phyloP scores from a whole-genome alignment of 768 basidiomycete species.

The Kwoniella sp. region DNA sequence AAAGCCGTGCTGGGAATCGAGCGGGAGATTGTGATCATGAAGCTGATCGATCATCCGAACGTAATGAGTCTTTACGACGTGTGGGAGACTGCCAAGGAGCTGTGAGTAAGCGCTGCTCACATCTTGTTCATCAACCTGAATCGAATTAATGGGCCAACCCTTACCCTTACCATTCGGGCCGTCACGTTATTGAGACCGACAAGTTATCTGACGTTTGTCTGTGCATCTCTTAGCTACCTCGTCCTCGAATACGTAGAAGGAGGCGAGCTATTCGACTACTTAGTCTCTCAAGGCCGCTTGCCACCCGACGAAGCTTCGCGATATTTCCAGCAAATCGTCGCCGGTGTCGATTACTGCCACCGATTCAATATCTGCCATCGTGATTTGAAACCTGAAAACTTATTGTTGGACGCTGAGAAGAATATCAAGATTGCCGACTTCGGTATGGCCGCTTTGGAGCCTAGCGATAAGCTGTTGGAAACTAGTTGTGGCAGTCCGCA shows the following conservation, averaged over 20 bases:
- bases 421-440: slow-evolving; percentile 96
- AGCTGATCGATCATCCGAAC: slow-evolving; percentile 97
- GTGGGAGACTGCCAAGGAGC: slow-evolving; percentile 85
- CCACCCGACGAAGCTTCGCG: slow-evolving; percentile 77
- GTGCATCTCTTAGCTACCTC: slow-evolving; percentile 62
- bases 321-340: slow-evolving; percentile 94
- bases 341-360: slow-evolving; percentile 94
- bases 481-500: slow-evolving; percentile 96
- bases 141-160: no score
- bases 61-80: slow-evolving; percentile 95
- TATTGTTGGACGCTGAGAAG: slow-evolving; percentile 70
- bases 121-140: no score
- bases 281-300: slow-evolving; percentile 83
- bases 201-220: no score
- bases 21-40: slow-evolving; percentile 97
- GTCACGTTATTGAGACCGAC: no score
- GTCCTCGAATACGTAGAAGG: slow-evolving; percentile 94
- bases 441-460: slow-evolving; percentile 96
- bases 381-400: slow-evolving; percentile 97
- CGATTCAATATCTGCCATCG: slow-evolving; percentile 97
- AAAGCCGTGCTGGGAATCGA: slow-evolving; percentile 70
- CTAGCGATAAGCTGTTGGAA: slow-evolving; percentile 78
- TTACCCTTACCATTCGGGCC: no score
- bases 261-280: slow-evolving; percentile 94
- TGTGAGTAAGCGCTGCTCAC: slow-evolving; percentile 57